Percentiles rank a stretch among this genome's conserved stretches.
Evolutionary conservation across 495 filamentous ascomycete species (phyloP).

Genomic region (Podospora pseudoanserina): DNA sequence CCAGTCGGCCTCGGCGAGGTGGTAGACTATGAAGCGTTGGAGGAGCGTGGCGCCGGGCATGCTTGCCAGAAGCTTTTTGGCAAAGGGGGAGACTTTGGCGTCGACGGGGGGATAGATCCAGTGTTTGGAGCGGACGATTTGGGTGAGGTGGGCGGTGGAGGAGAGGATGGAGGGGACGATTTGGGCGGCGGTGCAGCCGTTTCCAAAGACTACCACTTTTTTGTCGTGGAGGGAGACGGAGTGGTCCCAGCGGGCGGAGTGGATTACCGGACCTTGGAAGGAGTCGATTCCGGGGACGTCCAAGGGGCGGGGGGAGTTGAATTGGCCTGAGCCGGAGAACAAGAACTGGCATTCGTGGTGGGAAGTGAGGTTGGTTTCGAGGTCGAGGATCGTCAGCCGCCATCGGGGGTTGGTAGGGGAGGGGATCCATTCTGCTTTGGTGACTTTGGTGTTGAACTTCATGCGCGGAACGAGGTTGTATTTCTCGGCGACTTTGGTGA

Average conservation of each 20-base stretch:
- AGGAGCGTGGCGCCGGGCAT: slow-evolving; percentile 30
- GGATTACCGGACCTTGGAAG: slow-evolving; percentile 55
- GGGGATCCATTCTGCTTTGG: slow-evolving; percentile 57
- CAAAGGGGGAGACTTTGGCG: slow-evolving; percentile 12
- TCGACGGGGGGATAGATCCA: slow-evolving; percentile 40
- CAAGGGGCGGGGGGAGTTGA: slow-evolving; percentile 34
- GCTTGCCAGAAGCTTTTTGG: slow-evolving; percentile 17
- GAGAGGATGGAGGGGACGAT: slow-evolving; percentile 38
- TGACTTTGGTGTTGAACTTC: slow-evolving; percentile 55
- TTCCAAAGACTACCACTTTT: slow-evolving; percentile 57
- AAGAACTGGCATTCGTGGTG: slow-evolving; percentile 39
- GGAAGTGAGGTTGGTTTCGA: not conserved
- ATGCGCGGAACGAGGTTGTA: slow-evolving; percentile 59
- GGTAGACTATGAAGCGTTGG: slow-evolving; percentile 30
- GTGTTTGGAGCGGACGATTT: slow-evolving; percentile 33
- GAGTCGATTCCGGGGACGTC: slow-evolving; percentile 52
- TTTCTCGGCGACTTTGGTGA: slow-evolving; percentile 54
- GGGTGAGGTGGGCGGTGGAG: slow-evolving; percentile 31
- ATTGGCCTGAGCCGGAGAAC: slow-evolving; percentile 51
- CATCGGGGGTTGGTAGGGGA: slow-evolving; percentile 37
- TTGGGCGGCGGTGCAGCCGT: slow-evolving; percentile 54
- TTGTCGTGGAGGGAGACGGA: slow-evolving; percentile 47
- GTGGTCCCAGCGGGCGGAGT: slow-evolving; percentile 56
- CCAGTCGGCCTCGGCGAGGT: slow-evolving; percentile 25
- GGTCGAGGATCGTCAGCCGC: slow-evolving; percentile 11